These are phyloP conservation scores for Tricholoma matsutake DNA, from an alignment of 768 basidiomycete species.

Conservation along the genomic window DNA sequence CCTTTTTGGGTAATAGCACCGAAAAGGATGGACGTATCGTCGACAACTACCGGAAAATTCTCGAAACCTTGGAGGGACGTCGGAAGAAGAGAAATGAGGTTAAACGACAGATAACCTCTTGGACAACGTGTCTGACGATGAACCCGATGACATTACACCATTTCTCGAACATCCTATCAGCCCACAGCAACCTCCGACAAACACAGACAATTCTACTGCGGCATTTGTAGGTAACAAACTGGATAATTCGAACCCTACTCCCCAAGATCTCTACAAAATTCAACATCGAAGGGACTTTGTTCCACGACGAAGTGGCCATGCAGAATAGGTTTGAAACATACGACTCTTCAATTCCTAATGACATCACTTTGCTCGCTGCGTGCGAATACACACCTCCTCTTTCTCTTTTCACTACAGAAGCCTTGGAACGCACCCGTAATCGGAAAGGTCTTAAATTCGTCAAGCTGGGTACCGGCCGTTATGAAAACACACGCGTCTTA, in stretches of 20 bases:
- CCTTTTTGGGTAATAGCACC: too few species aligned
- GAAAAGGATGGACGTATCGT: background rate
- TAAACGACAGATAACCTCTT: background rate
- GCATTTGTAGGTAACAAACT: too few species aligned
- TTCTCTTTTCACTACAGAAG: background rate
- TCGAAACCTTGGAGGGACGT: background rate
- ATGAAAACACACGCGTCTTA: background rate
- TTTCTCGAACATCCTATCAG: background rate
- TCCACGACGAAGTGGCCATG: background rate
- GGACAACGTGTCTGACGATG: background rate
- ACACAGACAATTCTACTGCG: background rate
- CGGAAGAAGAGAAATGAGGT: background rate
- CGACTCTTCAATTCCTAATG: background rate
- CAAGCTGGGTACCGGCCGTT: background rate
- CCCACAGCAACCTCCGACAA: background rate
- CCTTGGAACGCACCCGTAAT: too few species aligned
- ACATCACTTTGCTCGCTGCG: background rate
- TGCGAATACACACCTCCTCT: too few species aligned
- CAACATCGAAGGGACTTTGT: background rate
- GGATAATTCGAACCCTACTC: too few species aligned
- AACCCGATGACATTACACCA: background rate
- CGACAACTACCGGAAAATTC: background rate
- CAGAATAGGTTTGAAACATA: background rate
- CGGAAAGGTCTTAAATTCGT: background rate
- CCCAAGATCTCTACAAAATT: background rate